Conservation (phyloP, 2,329 filamentous ascomycete genomes). For the Ophiobolus disseminans region DNA sequence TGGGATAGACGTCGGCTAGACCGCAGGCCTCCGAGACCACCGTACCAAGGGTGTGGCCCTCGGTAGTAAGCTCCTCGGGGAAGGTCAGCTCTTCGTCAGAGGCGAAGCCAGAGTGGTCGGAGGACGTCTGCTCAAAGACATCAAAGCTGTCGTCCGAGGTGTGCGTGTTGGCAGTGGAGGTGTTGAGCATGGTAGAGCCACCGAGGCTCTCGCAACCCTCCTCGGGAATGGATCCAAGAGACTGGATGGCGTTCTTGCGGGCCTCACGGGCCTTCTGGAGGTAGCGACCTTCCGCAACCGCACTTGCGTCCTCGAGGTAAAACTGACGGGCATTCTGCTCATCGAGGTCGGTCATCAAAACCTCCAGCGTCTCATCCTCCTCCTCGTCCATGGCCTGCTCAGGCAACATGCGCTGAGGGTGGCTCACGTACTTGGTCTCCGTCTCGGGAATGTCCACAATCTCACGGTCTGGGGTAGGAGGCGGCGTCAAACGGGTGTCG, state of each 20-base stretch:
- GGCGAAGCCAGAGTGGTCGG: conserved; percentile 65
- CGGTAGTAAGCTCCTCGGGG: conserved; percentile 81
- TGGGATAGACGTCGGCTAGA: conserved; percentile 86
- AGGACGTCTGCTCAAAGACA: conserved; percentile 79
- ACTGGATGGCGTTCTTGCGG: conserved; percentile 65
- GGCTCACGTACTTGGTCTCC: conserved; percentile 65
- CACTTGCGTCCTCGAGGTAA: conserved; percentile 82
- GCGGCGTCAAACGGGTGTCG: conserved; percentile 78
- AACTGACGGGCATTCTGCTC: conserved; percentile 71
- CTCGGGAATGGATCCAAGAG: conserved; percentile 66
- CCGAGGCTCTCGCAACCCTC: conserved; percentile 51
- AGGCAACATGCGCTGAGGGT: conserved; percentile 63
- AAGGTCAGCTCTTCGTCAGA: conserved; percentile 65
- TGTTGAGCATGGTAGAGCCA: conserved; percentile 43
- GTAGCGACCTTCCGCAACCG: conserved; percentile 83
- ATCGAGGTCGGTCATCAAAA: conserved; percentile 73
- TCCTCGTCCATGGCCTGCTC: conserved; percentile 55
- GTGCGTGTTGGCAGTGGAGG: conserved; percentile 51
- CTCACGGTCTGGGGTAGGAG: conserved; percentile 71
- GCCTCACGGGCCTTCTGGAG: conserved; percentile 71
- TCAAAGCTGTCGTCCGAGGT: conserved; percentile 69
- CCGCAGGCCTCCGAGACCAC: conserved; percentile 91
- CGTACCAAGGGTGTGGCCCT: conserved; percentile 91
- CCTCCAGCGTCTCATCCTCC: conserved; percentile 77
- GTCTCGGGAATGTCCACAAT: conserved; percentile 54